Percentiles rank a stretch among this genome's conserved stretches.
Evolutionary conservation across 2,329 filamentous ascomycete species (phyloP).

Genomic region (Lecanosticta acicola): DNA sequence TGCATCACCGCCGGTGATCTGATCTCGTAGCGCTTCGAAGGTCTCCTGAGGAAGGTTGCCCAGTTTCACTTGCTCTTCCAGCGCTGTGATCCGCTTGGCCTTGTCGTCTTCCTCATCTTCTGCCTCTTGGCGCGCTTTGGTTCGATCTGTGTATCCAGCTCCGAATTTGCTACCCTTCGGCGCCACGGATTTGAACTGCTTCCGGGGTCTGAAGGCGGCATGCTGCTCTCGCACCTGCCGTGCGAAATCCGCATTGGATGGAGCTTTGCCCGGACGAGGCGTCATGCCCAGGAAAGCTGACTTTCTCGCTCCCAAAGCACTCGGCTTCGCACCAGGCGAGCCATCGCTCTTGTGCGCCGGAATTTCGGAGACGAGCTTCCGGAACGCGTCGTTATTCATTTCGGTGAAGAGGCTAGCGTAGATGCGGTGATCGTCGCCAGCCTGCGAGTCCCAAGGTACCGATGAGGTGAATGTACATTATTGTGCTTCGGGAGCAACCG

Average conservation of each 20-base stretch:
- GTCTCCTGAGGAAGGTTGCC: conserved; percentile 76
- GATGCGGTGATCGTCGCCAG: too few relatives aligned
- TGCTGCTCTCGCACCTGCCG: conserved; percentile 75
- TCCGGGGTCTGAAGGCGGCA: conserved; percentile 45
- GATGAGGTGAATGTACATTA: too few relatives aligned
- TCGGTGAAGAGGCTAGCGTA: not conserved
- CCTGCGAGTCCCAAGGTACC: too few relatives aligned
- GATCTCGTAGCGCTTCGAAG: conserved; percentile 66
- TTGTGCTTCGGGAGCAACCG: too few relatives aligned
- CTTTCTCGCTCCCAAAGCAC: conserved; percentile 30
- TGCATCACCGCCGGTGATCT: conserved; percentile 78
- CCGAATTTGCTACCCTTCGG: conserved; percentile 80
- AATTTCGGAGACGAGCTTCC: conserved; percentile 63
- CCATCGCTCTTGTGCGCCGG: conserved; percentile 37
- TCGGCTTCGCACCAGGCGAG: conserved; percentile 23
- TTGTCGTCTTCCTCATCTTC: conserved; percentile 52
- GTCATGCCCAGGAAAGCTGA: conserved; percentile 73
- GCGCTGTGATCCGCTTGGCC: conserved; percentile 63
- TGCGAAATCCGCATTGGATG: conserved; percentile 62
- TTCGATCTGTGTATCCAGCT: conserved; percentile 76
- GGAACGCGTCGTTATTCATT: conserved; percentile 97
- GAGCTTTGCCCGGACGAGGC: conserved; percentile 61
- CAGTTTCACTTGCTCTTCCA: conserved; percentile 76
- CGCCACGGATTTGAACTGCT: conserved; percentile 68
- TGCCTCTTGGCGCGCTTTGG: conserved; percentile 53